phyloP scores from a whole-genome alignment of 495 filamentous ascomycete species.

The Trichoderma gamsii region DNA sequence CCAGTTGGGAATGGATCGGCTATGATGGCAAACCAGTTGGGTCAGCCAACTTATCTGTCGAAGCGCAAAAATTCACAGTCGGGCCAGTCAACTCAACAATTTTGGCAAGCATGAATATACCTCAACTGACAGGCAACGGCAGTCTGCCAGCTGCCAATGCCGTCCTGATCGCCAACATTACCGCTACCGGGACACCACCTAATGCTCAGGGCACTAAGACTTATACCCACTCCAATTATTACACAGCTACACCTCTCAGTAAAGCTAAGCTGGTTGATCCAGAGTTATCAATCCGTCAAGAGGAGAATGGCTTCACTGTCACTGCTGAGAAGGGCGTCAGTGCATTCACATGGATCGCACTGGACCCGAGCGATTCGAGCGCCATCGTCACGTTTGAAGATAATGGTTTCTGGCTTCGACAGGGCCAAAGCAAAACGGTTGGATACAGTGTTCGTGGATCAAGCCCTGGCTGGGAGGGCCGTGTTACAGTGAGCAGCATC shows the following conservation, averaged over 20 bases:
- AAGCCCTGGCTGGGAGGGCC: constrained; percentile 44
- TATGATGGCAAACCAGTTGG: constrained; percentile 24
- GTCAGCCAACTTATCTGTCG: background rate
- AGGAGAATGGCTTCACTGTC: background rate
- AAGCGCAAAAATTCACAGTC: constrained; percentile 40
- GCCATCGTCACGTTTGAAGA: constrained; percentile 34
- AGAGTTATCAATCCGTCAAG: background rate
- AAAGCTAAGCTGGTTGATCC: background rate
- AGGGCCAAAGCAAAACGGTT: background rate
- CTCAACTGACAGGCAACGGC: constrained; percentile 25
- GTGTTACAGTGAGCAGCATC: constrained; percentile 55
- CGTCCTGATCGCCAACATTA: constrained; percentile 51
- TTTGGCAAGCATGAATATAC: constrained; percentile 40
- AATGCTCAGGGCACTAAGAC: constrained; percentile 44
- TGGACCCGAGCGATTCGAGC: background rate
- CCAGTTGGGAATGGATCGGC: constrained; percentile 26
- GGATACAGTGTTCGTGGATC: constrained; percentile 45
- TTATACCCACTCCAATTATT: background rate
- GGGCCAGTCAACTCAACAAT: constrained; percentile 57
- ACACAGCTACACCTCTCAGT: constrained; percentile 3
- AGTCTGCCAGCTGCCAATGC: constrained; percentile 38
- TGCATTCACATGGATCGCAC: constrained; percentile 1
- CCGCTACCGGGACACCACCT: constrained; percentile 46
- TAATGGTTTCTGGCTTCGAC: constrained; percentile 7
- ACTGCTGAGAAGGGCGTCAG: constrained; percentile 7